phyloP scores from a whole-genome alignment of 768 basidiomycete species.

The Termitomyces sp. region DNA sequence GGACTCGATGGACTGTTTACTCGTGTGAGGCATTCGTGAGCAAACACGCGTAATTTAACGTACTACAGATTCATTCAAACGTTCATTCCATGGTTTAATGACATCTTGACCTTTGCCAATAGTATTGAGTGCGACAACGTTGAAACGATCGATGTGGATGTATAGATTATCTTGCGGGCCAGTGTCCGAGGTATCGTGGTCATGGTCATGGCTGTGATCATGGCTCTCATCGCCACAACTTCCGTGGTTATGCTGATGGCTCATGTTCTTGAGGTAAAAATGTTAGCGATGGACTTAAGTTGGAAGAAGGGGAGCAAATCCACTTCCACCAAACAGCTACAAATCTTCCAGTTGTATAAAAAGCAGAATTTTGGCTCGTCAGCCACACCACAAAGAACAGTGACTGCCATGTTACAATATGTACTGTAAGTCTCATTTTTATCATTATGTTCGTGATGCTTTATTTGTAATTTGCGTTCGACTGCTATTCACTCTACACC shows the following conservation, averaged over 20 bases:
- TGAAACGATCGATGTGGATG: slow-evolving; percentile 67
- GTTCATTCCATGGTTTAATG: slow-evolving; percentile 86
- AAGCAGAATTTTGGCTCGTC: background rate
- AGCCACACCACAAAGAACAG: background rate
- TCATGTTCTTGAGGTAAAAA: slow-evolving; percentile 28
- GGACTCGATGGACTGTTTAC: slow-evolving; percentile 68
- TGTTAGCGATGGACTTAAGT: background rate
- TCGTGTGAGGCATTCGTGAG: slow-evolving; percentile 1
- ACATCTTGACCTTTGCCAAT: slow-evolving; percentile 44
- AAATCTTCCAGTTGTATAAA: background rate
- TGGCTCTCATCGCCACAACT: slow-evolving; percentile 55
- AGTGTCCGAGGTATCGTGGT: slow-evolving; percentile 47
- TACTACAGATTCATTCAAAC: slow-evolving; percentile 68
- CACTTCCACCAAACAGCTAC: slow-evolving; percentile 6
- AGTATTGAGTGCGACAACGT: slow-evolving; percentile 79
- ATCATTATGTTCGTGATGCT: slow-evolving; percentile 39
- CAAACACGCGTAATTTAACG: slow-evolving; percentile 14
- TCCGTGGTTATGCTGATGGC: slow-evolving; percentile 48
- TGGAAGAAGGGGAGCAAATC: background rate
- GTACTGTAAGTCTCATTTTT: slow-evolving; percentile 18
- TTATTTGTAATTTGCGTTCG: slow-evolving; percentile 89
- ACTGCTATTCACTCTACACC: slow-evolving; percentile 49
- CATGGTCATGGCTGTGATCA: slow-evolving; percentile 48
- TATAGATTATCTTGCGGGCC: slow-evolving; percentile 72
- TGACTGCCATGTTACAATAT: background rate